Conservation (phyloP, 441 rosid species). For the Brassica balearica region DNA sequence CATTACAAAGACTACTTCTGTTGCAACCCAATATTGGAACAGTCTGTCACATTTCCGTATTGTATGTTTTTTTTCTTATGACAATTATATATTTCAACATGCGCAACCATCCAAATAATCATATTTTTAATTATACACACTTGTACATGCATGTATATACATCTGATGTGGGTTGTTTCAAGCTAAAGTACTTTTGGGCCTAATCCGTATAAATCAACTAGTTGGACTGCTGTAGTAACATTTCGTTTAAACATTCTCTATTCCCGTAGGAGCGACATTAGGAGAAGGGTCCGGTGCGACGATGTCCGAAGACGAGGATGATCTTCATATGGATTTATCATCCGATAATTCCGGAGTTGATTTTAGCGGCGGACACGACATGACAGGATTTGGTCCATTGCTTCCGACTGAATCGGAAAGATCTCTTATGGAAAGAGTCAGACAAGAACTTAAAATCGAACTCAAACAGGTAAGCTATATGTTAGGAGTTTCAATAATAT, state of each 20-base stretch:
- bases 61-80: too few relatives aligned
- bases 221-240: neutral
- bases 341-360: conserved; percentile 70
- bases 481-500: neutral
- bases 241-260: neutral
- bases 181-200: too few relatives aligned
- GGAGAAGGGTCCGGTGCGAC: conserved; percentile 93
- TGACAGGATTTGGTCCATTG: conserved; percentile 91
- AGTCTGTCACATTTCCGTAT: too few relatives aligned
- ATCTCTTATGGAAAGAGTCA: conserved; percentile 95
- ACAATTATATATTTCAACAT: too few relatives aligned
- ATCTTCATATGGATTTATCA: conserved; percentile 78
- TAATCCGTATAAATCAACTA: too few relatives aligned
- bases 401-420: conserved; percentile 96
- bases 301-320: conserved; percentile 98
- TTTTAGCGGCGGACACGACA: conserved; percentile 55
- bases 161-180: too few relatives aligned
- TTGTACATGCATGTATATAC: too few relatives aligned
- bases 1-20: too few relatives aligned
- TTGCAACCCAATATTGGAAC: too few relatives aligned
- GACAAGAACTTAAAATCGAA: conserved; percentile 93
- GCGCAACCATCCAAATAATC: too few relatives aligned
- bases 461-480: conserved; percentile 70
- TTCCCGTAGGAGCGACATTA: conserved; percentile 61
- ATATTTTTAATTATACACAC: too few relatives aligned